Percentiles rank a stretch among this genome's conserved stretches.
These are phyloP conservation scores for Kregervanrija pseudodelftensis DNA, from an alignment of 805 yeast species.

Conservation along the genomic window DNA sequence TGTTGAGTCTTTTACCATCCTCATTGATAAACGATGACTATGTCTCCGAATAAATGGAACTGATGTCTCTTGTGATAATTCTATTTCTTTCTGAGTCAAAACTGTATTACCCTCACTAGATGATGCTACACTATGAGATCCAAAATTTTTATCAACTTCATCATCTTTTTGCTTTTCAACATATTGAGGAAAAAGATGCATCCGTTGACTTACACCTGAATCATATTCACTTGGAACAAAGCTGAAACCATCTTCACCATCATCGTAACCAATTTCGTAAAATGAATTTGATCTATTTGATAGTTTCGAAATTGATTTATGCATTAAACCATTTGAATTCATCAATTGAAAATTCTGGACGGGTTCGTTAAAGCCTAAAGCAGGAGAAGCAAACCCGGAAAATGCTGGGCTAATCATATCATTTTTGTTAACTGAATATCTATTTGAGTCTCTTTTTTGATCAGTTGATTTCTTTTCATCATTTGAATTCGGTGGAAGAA, in stretches of 20 bases:
- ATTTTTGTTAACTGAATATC: slow-evolving; percentile 2
- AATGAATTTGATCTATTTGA: slow-evolving; percentile 6
- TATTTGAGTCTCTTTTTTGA: slow-evolving; percentile 2
- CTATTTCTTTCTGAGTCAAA: neutral
- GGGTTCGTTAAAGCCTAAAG: slow-evolving; percentile 22
- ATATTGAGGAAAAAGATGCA: neutral
- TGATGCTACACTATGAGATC: slow-evolving; percentile 9
- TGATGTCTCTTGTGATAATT: neutral
- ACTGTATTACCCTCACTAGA: neutral
- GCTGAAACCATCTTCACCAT: slow-evolving; percentile 12
- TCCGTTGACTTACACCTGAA: too few species aligned
- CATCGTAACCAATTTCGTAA: slow-evolving; percentile 24
- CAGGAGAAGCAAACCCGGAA: slow-evolving; percentile 19
- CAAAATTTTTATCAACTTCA: neutral
- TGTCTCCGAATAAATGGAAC: slow-evolving; percentile 10
- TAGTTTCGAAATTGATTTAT: slow-evolving; percentile 6
- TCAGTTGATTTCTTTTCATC: slow-evolving; percentile 1
- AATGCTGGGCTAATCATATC: slow-evolving; percentile 23
- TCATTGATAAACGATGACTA: slow-evolving; percentile 18
- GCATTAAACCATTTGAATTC: slow-evolving; percentile 6
- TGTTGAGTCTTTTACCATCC: slow-evolving; percentile 9
- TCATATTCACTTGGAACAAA: too few species aligned
- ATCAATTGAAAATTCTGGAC: slow-evolving; percentile 17
- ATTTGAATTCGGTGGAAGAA: slow-evolving; percentile 2
- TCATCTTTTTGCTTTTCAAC: neutral